Evolutionary conservation across 176 grass and related monocot genomes (phyloP), one percentile per base, ranked within the genome.

Genomic region (Cenchrus americanus): DNA sequence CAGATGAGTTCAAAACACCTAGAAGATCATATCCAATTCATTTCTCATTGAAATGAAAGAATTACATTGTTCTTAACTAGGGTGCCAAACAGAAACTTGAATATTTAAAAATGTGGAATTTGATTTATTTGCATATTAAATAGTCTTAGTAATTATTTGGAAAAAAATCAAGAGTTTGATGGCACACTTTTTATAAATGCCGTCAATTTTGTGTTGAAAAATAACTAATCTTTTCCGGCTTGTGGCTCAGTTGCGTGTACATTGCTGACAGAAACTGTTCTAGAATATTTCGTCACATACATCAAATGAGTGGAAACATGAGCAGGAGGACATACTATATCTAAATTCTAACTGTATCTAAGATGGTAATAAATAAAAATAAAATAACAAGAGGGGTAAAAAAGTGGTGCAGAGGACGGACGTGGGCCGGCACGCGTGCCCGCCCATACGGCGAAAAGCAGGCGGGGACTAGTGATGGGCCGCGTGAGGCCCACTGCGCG

Each of bases 401-500:
- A 81, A 19, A 24, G 5, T 13, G 30, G 14, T 40, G 3, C 57
- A 40, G 26, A 32, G 21, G 0, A 37, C 34, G 34, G 21, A 61
- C 1, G 84, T 80, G 59, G 77, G 68, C 76, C 76, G 68, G 61
- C 78, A 87, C 34, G 78, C 78, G 77, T 87, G 85, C 69, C 34
- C 34, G 34, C 34, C 85, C 77, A 24, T 46, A 57, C 69, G 19
- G 70, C 70, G 11, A 7, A 81, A 86, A 37, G 34, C 34, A 2
- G 4, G 34, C 34, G 34, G 34, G 71, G 27, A 17, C 22, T 59
- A 57, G 59, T 73, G 32, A 48, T 75, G 85, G 32, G 40, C 37
- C 47, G 43, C 58, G 58, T 30, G 34, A 66, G 58, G 10, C 58
- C 68, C 77, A 64, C n/a, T 1, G 27, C 27, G 27, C 27, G 27